Evolutionary conservation across 2,329 filamentous ascomycete genomes (phyloP).

Genomic region (Penicillium brevicompactum): DNA sequence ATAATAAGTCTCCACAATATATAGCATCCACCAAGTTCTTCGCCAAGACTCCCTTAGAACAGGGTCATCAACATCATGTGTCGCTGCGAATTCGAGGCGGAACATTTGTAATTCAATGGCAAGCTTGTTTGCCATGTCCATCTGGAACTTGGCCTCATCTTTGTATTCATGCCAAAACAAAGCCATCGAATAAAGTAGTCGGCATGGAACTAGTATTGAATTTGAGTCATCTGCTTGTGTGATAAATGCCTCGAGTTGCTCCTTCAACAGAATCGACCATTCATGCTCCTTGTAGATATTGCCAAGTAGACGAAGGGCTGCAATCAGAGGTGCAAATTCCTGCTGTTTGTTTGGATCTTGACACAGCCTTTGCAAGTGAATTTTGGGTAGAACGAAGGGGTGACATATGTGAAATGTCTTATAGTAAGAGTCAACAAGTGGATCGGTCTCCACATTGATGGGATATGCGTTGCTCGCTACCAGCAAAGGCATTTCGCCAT

Average conservation of each 20-base stretch:
- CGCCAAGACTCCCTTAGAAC: constrained; percentile 50
- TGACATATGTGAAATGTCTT: constrained; percentile 34
- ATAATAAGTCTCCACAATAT: constrained; percentile 75
- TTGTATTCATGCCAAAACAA: constrained; percentile 30
- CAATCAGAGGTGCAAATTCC: constrained; percentile 19
- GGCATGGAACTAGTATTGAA: constrained; percentile 27
- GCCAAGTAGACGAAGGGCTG: constrained; percentile 33
- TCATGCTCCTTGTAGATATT: constrained; percentile 22
- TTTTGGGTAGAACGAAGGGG: constrained; percentile 30
- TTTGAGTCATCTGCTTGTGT: constrained; percentile 12
- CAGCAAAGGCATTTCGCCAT: background rate
- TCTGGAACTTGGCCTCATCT: constrained; percentile 16
- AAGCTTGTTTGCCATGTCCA: constrained; percentile 22
- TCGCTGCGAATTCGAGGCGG: constrained; percentile 30
- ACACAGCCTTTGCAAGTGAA: constrained; percentile 16
- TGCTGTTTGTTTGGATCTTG: background rate
- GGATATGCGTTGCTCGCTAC: background rate
- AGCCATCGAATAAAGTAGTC: constrained; percentile 29
- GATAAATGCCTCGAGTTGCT: constrained; percentile 11
- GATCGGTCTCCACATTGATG: constrained; percentile 13
- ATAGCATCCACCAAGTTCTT: constrained; percentile 48
- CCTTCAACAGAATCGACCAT: constrained; percentile 19
- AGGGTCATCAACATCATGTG: constrained; percentile 57
- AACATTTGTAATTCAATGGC: constrained; percentile 29
- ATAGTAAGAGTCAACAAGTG: constrained; percentile 33